Base-by-base conservation (phyloP, 345 rosid species). In the Raphanus sativus region DNA sequence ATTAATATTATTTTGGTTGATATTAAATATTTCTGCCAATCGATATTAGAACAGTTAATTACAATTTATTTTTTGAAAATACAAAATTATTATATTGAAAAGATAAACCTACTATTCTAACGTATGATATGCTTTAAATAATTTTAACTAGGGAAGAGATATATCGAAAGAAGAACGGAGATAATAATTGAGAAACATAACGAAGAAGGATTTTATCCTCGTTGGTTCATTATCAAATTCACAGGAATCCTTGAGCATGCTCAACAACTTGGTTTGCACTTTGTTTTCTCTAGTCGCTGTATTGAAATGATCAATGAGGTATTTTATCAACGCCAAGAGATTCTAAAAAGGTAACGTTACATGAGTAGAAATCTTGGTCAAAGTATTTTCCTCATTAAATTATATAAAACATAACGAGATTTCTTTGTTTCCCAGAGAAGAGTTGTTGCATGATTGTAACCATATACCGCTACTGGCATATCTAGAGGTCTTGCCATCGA, bases 171-270 rank as follows among this genome's bases (percentile, higher is more conserved):
- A 65, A 83, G 69, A 63, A 62, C 83, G 5, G 82, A 81, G 56
- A 75, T 77, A 67, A 67, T 86, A 56, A 76, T 86, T 36, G 67
- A 10, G 32, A 84, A 70, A 52, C 32, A 17, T 3, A 8, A 5
- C 8, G 67, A 75, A 65, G 48, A 58, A 3, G 33, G 72, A 8
- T 52, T 13, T 1, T 76, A 68, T 70, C 93, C 96, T 62, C 89
- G 86, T 60, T 82, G 91, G 96, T 83, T 90, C 28, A 45, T 80
- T 30, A 81, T 89, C 16, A 72, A 75, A 29, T 89, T 90, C 71
- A 86, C 85, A 6, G 87, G 78, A 60, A 81, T 83, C 77, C 54
- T 89, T n/a, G 90, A 86, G 69, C 80, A 79, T 77, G 88, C 90
- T 24, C 75, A n/a, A 25, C 4, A 26, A 62, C 70, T 30, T 52